Base-by-base conservation (phyloP, 805 yeast genomes). In the Barnettozyma wickerhamii region DNA sequence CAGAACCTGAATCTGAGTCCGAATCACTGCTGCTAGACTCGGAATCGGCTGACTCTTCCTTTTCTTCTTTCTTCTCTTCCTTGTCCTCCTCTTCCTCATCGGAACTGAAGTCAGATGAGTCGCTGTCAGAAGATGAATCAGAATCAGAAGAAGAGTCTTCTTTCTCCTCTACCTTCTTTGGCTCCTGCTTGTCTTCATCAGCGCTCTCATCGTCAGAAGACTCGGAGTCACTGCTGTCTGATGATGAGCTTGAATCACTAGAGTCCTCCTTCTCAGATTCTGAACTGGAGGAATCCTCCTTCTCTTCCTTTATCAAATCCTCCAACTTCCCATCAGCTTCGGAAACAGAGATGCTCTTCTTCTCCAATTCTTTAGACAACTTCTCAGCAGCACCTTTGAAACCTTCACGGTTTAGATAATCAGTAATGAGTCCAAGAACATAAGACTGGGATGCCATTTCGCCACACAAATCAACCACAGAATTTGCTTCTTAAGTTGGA, bases 401-500 rank as follows among this genome's bases (percentile, higher is more conserved):
- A 17, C 46, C 48, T 30, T 51, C 48, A 43, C 55, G 53, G 26
- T 47, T 42, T 29, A 56, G 35, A 28, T 53, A 56, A 36, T 48
- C 59, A 15, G 47, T 37, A 17, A 56, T 45, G 13, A 54, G 43
- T 1, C 50, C 48, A 15, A 56, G 39, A 4, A 47, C 35, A 24
- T 35, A 41, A 20, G 45, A 47, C 38, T 51, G 47, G n/a, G 56
- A 49, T 23, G 47, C 46, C 59, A 55, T 55, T 10, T 19, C 15
- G 24, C 15, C 19, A 6, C 10, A 23, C 26, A 29, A 7, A 20
- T 18, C 35, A 32, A 37, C 33, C 31, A 30, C 17, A 7, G 15
- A n/a, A 17, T n/a, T n/a, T n/a, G n/a, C n/a, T n/a, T n/a, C n/a
- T n/a, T n/a, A 19, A 30, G 21, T 19, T 33, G 5, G 21, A 36